phyloP scores from a whole-genome alignment of 805 yeast species.

The Kuraishia ogatae region DNA sequence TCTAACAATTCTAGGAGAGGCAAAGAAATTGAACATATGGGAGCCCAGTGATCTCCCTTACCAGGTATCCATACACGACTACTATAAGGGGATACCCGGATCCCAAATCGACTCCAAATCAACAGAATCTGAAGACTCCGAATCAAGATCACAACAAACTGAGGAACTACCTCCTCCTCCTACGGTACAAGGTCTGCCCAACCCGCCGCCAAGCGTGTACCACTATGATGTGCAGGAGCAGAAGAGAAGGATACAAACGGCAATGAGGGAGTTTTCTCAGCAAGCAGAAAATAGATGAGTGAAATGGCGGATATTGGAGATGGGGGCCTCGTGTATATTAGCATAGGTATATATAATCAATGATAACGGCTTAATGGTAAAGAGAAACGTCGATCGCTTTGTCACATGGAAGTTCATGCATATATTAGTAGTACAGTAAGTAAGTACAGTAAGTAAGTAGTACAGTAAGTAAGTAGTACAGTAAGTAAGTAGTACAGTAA shows the following conservation, averaged over 20 bases:
- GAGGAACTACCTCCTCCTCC: slow-evolving; percentile 25
- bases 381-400: no score
- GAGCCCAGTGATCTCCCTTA: slow-evolving; percentile 20
- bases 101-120: background rate
- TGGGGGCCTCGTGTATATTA: no score
- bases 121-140: background rate
- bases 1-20: slow-evolving; percentile 10
- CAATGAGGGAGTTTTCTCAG: slow-evolving; percentile 4
- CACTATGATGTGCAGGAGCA: slow-evolving; percentile 14
- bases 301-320: no score
- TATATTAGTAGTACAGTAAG: no score
- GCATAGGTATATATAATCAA: background rate
- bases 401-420: no score
- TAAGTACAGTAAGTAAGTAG: no score
- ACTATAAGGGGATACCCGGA: slow-evolving; percentile 29
- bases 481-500: no score
- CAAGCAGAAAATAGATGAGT: background rate
- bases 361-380: background rate
- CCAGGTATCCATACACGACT: slow-evolving; percentile 25
- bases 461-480: no score
- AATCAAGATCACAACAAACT: background rate
- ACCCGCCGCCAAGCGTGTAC: slow-evolving; percentile 26
- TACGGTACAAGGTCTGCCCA: slow-evolving; percentile 20
- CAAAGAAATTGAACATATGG: slow-evolving; percentile 11
- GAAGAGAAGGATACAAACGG: slow-evolving; percentile 10